Base-by-base conservation (phyloP, 768 basidiomycete genomes). In the Phylloporus arenicola region DNA sequence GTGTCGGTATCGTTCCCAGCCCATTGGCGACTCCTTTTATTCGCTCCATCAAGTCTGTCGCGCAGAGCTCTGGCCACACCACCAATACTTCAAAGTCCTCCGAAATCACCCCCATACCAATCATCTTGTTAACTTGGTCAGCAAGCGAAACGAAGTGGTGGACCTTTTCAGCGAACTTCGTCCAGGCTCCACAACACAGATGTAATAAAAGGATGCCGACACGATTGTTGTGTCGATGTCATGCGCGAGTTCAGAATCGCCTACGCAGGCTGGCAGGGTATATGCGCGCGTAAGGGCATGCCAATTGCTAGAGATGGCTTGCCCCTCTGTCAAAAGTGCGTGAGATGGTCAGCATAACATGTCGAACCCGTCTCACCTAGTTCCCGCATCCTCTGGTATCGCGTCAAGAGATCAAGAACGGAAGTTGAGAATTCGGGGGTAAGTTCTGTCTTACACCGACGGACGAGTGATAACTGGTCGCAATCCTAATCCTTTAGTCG, bases 91-190 rank as follows among this genome's bases (percentile, higher is more conserved):
- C n/a, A n/a, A n/a, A n/a, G n/a, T n/a, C n/a, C n/a, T n/a, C n/a
- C n/a, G n/a, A n/a, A n/a, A n/a, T n/a, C n/a, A n/a, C n/a, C n/a
- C n/a, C n/a, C n/a, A n/a, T n/a, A 1, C 58, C 55, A 2, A 63
- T 52, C 1, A 59, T 51, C 42, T 60, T 62, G 38, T 79, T 80
- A 27, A 83, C 59, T 13, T 68, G 68, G 35, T 74, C 68, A 12
- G 79, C 75, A 16, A 70, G 62, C 40, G 69, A 68, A 31, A 78
- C 71, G 35, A 83, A 69, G 14, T 64, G 56, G 17, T n/a, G n/a
- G n/a, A n/a, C n/a, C n/a, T n/a, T n/a, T n/a, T n/a, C n/a, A 24
- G 24, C 24, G 16, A 81, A 82, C 17, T 68, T 68, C 5, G 64
- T 54, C 29, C n/a, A n/a, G n/a, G n/a, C n/a, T n/a, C n/a, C 65